Percentiles rank a stretch among this genome's conserved stretches.
Conservation (phyloP, 2,329 filamentous ascomycete genomes). For the Magnaporthiopsis poae region DNA sequence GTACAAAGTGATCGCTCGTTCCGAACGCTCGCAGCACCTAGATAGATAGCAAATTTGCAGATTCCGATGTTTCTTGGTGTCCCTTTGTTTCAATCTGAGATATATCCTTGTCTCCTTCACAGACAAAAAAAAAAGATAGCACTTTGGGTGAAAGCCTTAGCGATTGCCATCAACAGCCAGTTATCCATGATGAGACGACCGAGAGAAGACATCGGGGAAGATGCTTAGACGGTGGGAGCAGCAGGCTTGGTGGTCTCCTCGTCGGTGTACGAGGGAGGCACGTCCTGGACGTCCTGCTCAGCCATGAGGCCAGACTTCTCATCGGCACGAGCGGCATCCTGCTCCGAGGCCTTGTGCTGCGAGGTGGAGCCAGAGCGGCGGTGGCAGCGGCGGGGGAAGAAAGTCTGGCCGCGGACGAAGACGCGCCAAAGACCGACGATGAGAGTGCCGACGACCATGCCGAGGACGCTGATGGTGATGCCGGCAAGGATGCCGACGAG, state of each 20-base stretch:
- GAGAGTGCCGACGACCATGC: slow-evolving; percentile 55
- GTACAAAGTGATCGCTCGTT: background rate
- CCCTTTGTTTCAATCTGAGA: background rate
- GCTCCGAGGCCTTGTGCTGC: slow-evolving; percentile 23
- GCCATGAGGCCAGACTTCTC: slow-evolving; percentile 44
- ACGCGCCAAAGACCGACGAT: slow-evolving; percentile 50
- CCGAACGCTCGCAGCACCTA: background rate
- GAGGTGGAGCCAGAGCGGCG: slow-evolving; percentile 14
- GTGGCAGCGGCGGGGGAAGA: slow-evolving; percentile 22
- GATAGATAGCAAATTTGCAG: background rate
- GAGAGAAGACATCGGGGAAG: background rate
- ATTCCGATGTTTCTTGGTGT: background rate
- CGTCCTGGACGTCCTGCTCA: slow-evolving; percentile 22
- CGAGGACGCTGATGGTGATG: slow-evolving; percentile 57
- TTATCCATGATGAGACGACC: background rate
- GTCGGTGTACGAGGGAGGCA: slow-evolving; percentile 18
- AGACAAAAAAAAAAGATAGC: background rate
- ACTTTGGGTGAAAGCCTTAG: background rate
- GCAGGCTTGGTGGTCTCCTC: slow-evolving; percentile 3
- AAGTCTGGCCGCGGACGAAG: slow-evolving; percentile 35
- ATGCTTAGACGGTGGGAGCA: background rate
- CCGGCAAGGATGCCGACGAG: slow-evolving; percentile 60
- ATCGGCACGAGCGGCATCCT: slow-evolving; percentile 27
- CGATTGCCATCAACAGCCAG: background rate
- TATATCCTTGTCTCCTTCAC: background rate